phyloP scores from a whole-genome alignment of 208 protist species.

The Balamuthia mandrillaris region DNA sequence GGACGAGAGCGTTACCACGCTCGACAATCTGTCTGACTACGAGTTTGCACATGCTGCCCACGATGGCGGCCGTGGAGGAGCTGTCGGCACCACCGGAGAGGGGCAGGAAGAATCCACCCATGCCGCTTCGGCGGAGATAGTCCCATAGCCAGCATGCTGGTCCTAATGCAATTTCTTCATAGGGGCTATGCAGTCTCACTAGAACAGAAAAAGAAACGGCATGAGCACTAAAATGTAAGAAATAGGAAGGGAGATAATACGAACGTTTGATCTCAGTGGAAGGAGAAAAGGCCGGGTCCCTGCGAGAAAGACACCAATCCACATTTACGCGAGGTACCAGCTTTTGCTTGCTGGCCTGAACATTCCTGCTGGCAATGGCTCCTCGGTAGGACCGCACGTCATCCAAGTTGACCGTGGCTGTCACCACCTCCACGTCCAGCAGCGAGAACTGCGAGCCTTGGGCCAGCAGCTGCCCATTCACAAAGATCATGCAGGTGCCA shows the following conservation, averaged over 20 bases:
- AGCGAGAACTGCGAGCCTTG: slow-evolving; percentile 72
- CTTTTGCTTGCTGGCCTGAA: slow-evolving; percentile 32
- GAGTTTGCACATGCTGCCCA: slow-evolving; percentile 72
- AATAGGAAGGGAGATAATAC: not conserved
- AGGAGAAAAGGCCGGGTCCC: not conserved
- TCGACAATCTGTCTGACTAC: slow-evolving; percentile 53
- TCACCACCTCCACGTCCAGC: slow-evolving; percentile 72
- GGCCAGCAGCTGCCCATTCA: slow-evolving; percentile 71
- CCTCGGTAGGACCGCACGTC: slow-evolving; percentile 53
- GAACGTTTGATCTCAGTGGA: not conserved
- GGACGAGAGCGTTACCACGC: slow-evolving; percentile 43
- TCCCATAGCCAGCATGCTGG: slow-evolving; percentile 79
- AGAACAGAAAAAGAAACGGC: not conserved
- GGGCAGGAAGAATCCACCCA: slow-evolving; percentile 69
- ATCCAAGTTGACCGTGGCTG: slow-evolving; percentile 64
- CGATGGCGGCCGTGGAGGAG: slow-evolving; percentile 64
- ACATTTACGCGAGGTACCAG: slow-evolving; percentile 43
- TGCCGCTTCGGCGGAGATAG: slow-evolving; percentile 71
- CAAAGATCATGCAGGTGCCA: slow-evolving; percentile 69
- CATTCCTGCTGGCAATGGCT: slow-evolving; percentile 14
- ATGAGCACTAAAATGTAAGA: not conserved
- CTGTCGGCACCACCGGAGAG: slow-evolving; percentile 73
- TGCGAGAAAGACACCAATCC: not conserved
- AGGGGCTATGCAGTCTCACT: not conserved
- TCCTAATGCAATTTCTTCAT: slow-evolving; percentile 68